Conservation (phyloP, 2,329 filamentous ascomycete genomes). For the Corniculantispora saksenae region DNA sequence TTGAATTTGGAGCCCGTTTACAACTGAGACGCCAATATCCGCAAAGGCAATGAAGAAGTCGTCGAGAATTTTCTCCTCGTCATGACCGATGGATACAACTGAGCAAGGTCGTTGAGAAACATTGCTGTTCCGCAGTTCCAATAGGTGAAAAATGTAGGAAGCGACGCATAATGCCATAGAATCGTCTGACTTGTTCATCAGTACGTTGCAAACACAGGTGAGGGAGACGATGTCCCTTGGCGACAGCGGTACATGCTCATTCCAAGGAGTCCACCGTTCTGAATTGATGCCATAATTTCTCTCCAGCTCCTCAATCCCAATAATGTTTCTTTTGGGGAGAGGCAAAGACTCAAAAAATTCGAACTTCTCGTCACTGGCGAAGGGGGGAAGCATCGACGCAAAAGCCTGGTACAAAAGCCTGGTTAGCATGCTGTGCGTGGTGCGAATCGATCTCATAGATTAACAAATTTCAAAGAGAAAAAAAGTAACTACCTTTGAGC, state of each 20-base stretch:
- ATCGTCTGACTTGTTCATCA: conserved; percentile 11
- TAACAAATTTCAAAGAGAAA: conserved; percentile 3
- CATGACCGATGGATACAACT: background rate
- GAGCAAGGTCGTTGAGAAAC: conserved; percentile 28
- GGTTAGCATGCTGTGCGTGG: conserved; percentile 27
- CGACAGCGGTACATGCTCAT: conserved; percentile 17
- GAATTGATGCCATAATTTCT: background rate
- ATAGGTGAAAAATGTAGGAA: conserved; percentile 30
- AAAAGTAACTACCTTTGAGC: conserved; percentile 23
- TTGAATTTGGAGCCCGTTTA: background rate
- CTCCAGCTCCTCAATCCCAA: background rate
- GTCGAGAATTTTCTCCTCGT: background rate
- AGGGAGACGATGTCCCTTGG: conserved; percentile 25
- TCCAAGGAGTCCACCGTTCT: conserved; percentile 24
- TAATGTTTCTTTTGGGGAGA: background rate
- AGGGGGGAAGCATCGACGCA: conserved; percentile 18
- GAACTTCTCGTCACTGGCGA: background rate
- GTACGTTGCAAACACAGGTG: conserved; percentile 21
- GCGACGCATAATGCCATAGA: conserved; percentile 19
- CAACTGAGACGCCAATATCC: conserved; percentile 27
- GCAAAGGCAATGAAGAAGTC: conserved; percentile 20
- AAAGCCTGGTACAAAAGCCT: conserved; percentile 16
- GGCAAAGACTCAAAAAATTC: conserved; percentile 4
- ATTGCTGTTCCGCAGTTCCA: conserved; percentile 25
- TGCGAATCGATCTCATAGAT: background rate